Base-by-base conservation (phyloP, 768 basidiomycete genomes). In the Tephrocybe sp. region DNA sequence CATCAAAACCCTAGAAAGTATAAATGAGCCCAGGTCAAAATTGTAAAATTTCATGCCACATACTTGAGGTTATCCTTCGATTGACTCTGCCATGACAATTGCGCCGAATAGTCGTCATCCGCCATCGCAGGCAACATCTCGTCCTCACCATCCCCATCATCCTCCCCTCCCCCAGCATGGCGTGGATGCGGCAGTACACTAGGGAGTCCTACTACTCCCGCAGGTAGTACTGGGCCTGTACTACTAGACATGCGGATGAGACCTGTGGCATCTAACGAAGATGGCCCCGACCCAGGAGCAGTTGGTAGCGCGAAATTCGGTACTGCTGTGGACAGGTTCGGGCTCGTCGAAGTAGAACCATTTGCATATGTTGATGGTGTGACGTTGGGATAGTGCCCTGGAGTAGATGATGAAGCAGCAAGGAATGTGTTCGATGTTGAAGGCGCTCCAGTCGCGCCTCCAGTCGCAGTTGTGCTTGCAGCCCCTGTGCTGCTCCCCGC, bases 41-140 rank as follows among this genome's bases (percentile, higher is more conserved):
- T 5, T 3, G 38, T 3, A 39, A 20, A 21, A 17, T 20, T n/a
- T 20, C 4, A 42, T 34, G 26, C 47, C 33, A 58, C 61, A 28
- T 51, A 91, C 90, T 90, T 92, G 24, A 92, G 71, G 63, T 93
- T 92, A 63, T 90, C 89, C 58, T 92, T 92, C 39, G 89, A 89
- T 72, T 92, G 89, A 55, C 87, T 90, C 69, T 91, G 86, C 82
- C 84, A 91, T 3, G 85, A 85, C 48, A 86, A 64, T 59, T 91
- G 90, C 1, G 88, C 87, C 10, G 89, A 90, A 65, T 90, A 92
- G 56, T 92, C 90, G 55, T 92, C 90, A 54, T 93, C 90, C 1
- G 89, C 90, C 90, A 92, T 91, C 7, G 86, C 88, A 38, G 88
- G 88, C 28, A 90, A 64, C 37, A 89, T 64, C 57, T 92, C 88